Base-by-base conservation (phyloP, 768 basidiomycete species). In the Mrakia gelida region DNA sequence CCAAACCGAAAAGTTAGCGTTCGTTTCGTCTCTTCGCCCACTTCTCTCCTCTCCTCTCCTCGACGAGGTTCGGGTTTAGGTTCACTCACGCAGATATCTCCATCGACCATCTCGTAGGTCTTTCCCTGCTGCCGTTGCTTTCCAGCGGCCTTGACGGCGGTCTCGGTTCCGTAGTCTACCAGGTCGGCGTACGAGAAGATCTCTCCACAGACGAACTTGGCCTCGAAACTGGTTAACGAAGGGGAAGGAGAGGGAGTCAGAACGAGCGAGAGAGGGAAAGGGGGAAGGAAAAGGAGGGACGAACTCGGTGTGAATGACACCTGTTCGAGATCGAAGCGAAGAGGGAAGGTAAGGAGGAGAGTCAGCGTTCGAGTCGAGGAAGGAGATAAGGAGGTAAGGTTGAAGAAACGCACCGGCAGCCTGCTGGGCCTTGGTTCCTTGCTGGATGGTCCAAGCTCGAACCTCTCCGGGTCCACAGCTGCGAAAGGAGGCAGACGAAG, bases 51-150 rank as follows among this genome's bases (percentile, higher is more conserved):
- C n/a, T n/a, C n/a, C n/a, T n/a, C n/a, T n/a, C n/a, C n/a, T n/a
- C n/a, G n/a, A n/a, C n/a, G n/a, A n/a, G n/a, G n/a, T n/a, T 38
- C 38, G 8, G 38, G 4, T 8, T 38, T 8, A 8, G 5, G 23
- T 8, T 5, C 30, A 52, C 71, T 72, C 26, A 72, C 71, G 59
- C 75, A 76, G 65, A 76, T 70, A 41, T 76, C 75, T 68, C 75
- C 75, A 73, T 63, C 59, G 62, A 73, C 34, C 32, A 75, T 70
- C 85, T 96, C 94, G 83, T 95, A 99, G 3, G 94, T 92, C 85
- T 98, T 98, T 80, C 96, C 96, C 84, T 97, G 95, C 83, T 98
- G 96, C 83, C 93, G 87, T 75, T 95, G 88, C 86, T 95, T 97
- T 45, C 96, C 96, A 26, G 92, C 86, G 32, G 95, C 93, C 86